These are phyloP conservation scores for Cercophora samala DNA, from an alignment of 495 filamentous ascomycete genomes.

Conservation along the genomic window DNA sequence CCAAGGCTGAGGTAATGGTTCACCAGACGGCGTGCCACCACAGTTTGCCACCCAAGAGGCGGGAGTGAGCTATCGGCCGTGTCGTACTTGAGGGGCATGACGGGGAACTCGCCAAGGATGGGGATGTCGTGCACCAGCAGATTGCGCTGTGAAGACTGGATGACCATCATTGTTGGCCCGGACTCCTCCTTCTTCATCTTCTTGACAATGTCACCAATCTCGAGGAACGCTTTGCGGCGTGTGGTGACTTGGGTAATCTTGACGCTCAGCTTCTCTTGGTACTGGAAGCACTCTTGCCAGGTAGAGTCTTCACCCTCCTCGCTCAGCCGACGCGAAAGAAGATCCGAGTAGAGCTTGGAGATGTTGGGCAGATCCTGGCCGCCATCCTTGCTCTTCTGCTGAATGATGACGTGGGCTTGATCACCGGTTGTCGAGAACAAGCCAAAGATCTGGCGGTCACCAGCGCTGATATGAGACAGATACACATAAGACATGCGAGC, in stretches of 20 bases:
- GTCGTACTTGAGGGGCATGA: conserved; percentile 76
- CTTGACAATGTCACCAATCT: conserved; percentile 78
- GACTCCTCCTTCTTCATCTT: conserved; percentile 81
- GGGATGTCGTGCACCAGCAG: conserved; percentile 82
- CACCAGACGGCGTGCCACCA: conserved; percentile 80
- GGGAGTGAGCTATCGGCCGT: conserved; percentile 81
- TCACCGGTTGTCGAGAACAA: conserved; percentile 81
- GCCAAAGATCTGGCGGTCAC: conserved; percentile 89
- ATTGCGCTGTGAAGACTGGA: conserved; percentile 84
- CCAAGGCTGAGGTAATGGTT: conserved; percentile 87
- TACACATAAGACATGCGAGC: conserved; percentile 75
- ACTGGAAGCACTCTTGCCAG: conserved; percentile 77
- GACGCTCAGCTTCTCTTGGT: conserved; percentile 85
- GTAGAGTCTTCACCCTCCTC: conserved; percentile 63
- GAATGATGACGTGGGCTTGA: conserved; percentile 78
- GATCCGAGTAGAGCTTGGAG: conserved; percentile 83
- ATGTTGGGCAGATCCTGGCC: conserved; percentile 80
- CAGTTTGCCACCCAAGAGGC: conserved; percentile 88
- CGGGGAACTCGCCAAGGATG: conserved; percentile 77
- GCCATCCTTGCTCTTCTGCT: conserved; percentile 73
- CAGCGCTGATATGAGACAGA: conserved; percentile 85
- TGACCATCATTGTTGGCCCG: conserved; percentile 73
- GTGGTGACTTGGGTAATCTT: conserved; percentile 83
- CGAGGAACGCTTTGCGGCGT: conserved; percentile 79
- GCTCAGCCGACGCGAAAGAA: conserved; percentile 54